A percentile compares a stretch with the other conserved stretches of the same genome.
phyloP scores from a whole-genome alignment of 1,284 basidiomycete species.

The Sporisorium reilianum region DNA sequence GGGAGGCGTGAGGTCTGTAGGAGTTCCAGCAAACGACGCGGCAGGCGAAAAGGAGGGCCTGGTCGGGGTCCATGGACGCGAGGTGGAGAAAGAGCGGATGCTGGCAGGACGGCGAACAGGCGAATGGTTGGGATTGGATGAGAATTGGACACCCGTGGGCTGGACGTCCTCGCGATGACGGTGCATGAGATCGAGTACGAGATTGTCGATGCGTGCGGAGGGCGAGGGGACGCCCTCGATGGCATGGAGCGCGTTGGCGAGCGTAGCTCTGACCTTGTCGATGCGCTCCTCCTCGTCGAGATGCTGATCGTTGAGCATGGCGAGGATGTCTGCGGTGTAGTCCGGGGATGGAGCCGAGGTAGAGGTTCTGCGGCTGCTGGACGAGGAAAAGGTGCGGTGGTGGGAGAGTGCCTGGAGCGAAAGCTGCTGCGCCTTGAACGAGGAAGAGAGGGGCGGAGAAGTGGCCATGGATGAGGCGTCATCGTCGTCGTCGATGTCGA shows the following conservation, averaged over 20 bases:
- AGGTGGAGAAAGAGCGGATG: constrained; percentile 51
- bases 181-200: constrained; percentile 62
- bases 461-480: constrained; percentile 35
- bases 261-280: constrained; percentile 54
- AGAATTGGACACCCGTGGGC: constrained; percentile 54
- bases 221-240: constrained; percentile 50
- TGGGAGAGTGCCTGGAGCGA: constrained; percentile 47
- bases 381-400: constrained; percentile 28
- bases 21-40: constrained; percentile 30
- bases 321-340: constrained; percentile 42
- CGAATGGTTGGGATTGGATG: constrained; percentile 37
- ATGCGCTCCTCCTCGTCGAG: constrained; percentile 61
- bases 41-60: constrained; percentile 47
- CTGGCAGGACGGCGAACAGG: constrained; percentile 52
- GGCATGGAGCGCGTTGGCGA: constrained; percentile 42
- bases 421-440: constrained; percentile 52
- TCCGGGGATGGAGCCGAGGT: constrained; percentile 31
- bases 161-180: constrained; percentile 58
- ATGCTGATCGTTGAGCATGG: constrained; percentile 43
- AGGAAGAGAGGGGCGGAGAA: constrained; percentile 48
- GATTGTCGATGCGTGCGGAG: constrained; percentile 53
- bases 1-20: constrained; percentile 17
- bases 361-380: constrained; percentile 40
- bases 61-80: constrained; percentile 55
- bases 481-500: constrained; percentile 22